Evolutionary conservation across 2,329 filamentous ascomycete genomes (phyloP), one percentile per base, ranked within the genome.

Genomic region (Diatrype stigma): DNA sequence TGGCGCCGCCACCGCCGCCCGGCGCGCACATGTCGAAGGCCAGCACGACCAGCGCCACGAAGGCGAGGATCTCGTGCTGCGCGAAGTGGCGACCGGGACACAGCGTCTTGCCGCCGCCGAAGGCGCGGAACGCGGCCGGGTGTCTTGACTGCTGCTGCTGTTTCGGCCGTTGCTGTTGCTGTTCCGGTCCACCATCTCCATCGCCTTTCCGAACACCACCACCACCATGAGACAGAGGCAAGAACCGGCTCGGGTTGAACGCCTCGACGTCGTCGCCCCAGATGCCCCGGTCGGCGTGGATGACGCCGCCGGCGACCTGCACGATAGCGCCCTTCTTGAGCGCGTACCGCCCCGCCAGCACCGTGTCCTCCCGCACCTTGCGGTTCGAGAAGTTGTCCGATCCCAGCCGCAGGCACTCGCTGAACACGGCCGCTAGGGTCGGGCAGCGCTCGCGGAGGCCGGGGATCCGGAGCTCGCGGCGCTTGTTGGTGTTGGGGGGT

Each of bases 241-340:
- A 52, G 57, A 78, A 78, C 10, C 74, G 71, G 6, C 56, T 38
- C 0, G 74, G 66, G 34, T 75, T 70, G 59, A 79, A 79, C 1
- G 52, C 46, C 2, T 56, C 54, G 1, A 64, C 71, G 35, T 76
- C 70, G 1, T 66, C 56, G 3, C 76, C 75, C 75, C 75, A 78
- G 48, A 77, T 68, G 1, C 62, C 55, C 7, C 58, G 48, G 19
- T 73, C 66, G 2, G 63, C 56, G 51, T 79, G 75, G 14, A 76
- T 69, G 4, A 74, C 66, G 10, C 70, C 69, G 12, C 70, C 70
- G 0, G 71, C 68, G 30, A 78, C 70, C 55, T 78, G 73, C 5
- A 78, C 66, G 1, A 76, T 56, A 4, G 67, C 62, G 19, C 66
- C 67, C 38, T 73, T 73, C 47, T 69, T 69, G 17, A 79, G 63